Percentiles rank a stretch among this genome's conserved stretches.
phyloP scores from a whole-genome alignment of 768 basidiomycete species.

The Mrakia blollopis region DNA sequence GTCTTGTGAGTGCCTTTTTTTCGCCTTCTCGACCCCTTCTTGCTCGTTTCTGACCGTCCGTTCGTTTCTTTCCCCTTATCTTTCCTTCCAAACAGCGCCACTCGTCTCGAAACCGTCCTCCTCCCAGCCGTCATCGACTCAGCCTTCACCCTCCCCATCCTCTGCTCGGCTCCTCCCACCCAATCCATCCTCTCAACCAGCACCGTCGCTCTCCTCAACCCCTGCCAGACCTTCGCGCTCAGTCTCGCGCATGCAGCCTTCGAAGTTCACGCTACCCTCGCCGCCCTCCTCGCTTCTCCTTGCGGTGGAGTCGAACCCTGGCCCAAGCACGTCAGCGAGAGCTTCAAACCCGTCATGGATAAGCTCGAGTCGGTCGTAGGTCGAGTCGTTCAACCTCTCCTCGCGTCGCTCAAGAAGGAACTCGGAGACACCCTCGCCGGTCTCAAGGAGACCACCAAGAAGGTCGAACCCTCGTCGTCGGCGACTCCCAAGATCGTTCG shows the following conservation, averaged over 20 bases:
- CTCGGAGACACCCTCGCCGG: conserved; percentile 15
- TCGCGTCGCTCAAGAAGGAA: conserved; percentile 29
- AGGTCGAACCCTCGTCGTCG: conserved; percentile 5
- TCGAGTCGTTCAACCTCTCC: conserved; percentile 30
- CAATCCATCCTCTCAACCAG: background rate
- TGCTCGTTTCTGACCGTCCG: background rate
- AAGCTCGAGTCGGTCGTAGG: conserved; percentile 30
- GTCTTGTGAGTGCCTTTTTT: conserved; percentile 27
- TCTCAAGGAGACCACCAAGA: conserved; percentile 10
- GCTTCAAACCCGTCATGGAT: conserved; percentile 29
- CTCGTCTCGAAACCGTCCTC: conserved; percentile 29
- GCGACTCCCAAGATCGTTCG: conserved; percentile 2
- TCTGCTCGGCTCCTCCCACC: conserved; percentile 13
- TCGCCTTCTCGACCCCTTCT: background rate
- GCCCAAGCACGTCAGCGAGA: conserved; percentile 28
- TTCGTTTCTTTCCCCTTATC: background rate
- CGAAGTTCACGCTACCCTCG: conserved; percentile 26
- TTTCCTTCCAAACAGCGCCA: conserved; percentile 6
- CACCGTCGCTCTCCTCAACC: conserved; percentile 30
- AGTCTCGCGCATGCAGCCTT: conserved; percentile 30
- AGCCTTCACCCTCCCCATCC: conserved; percentile 26
- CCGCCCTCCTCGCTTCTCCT: background rate
- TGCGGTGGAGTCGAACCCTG: conserved; percentile 9
- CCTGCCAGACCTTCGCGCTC: conserved; percentile 30
- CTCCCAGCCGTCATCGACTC: conserved; percentile 29